Evolutionary conservation across 2,329 filamentous ascomycete genomes (phyloP).

Genomic region (Epichloe amarillans): DNA sequence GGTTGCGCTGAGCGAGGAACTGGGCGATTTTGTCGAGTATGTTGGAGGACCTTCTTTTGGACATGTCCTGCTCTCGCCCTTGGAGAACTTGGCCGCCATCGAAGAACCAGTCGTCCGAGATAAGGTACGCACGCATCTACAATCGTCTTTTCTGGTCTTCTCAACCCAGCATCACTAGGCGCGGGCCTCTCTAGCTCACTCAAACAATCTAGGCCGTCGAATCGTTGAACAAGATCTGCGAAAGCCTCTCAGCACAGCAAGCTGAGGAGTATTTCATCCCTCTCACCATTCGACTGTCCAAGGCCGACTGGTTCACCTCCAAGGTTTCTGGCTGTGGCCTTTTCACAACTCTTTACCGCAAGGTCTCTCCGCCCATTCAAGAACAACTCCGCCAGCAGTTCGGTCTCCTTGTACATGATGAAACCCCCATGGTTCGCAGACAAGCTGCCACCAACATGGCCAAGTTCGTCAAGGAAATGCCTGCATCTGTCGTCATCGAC

Average conservation of each 20-base stretch:
- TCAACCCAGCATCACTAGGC: too few species aligned
- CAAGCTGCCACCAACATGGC: constrained; percentile 92
- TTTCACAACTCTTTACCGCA: constrained; percentile 85
- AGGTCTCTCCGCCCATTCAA: constrained; percentile 76
- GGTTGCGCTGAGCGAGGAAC: constrained; percentile 90
- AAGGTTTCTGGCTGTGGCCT: constrained; percentile 97
- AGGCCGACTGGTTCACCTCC: constrained; percentile 99
- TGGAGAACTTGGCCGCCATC: constrained; percentile 96
- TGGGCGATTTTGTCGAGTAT: constrained; percentile 94
- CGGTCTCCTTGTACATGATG: constrained; percentile 85
- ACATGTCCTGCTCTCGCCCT: constrained; percentile 88
- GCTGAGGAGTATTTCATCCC: constrained; percentile 97
- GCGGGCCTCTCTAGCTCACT: constrained; percentile 2
- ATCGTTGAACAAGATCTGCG: constrained; percentile 98
- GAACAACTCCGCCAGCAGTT: constrained; percentile 88
- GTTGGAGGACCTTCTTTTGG: constrained; percentile 88
- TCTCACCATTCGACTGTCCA: constrained; percentile 86
- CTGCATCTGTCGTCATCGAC: constrained; percentile 77
- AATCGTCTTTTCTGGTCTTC: neutral
- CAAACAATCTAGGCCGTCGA: constrained; percentile 64
- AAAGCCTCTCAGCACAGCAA: constrained; percentile 77
- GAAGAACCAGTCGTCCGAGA: constrained; percentile 95
- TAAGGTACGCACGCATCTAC: constrained; percentile 53
- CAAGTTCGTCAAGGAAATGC: constrained; percentile 97
- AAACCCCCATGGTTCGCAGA: constrained; percentile 97